These are phyloP conservation scores for Eugenia klotzschiana DNA, from an alignment of 441 rosid species.

Conservation along the genomic window DNA sequence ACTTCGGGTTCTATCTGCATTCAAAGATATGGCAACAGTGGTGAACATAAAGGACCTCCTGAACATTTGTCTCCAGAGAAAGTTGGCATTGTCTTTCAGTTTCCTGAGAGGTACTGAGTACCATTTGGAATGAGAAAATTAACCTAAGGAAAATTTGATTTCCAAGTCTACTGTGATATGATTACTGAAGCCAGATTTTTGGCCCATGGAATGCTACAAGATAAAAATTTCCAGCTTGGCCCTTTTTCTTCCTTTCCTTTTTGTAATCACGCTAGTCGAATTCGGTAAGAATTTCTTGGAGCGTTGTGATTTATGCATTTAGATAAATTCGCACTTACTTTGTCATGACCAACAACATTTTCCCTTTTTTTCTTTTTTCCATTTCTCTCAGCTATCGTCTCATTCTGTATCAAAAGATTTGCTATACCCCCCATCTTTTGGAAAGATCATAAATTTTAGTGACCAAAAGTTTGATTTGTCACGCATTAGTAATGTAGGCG, in stretches of 20 bases:
- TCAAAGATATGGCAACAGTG: constrained; percentile 47
- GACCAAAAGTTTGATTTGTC: background rate
- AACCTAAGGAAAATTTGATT: background rate
- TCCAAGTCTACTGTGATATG: background rate
- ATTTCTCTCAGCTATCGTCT: background rate
- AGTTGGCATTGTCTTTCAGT: constrained; percentile 89
- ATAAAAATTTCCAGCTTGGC: background rate
- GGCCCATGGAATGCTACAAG: background rate
- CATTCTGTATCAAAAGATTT: background rate
- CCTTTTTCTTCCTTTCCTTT: background rate
- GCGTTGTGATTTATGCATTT: background rate
- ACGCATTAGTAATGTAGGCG: background rate
- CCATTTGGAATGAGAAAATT: background rate
- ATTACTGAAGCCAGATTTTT: background rate
- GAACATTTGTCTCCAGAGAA: constrained; percentile 43
- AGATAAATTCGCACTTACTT: background rate
- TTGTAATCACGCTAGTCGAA: background rate
- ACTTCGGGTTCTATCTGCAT: constrained; percentile 71
- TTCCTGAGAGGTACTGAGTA: constrained; percentile 57
- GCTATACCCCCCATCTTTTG: background rate
- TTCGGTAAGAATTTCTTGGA: background rate
- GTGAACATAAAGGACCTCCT: constrained; percentile 33
- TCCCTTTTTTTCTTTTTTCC: background rate
- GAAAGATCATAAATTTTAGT: background rate
- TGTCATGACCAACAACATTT: background rate